These are phyloP conservation scores for Globisporangium radiosum DNA, from an alignment of 352 stramenopile species.

Conservation along the genomic window DNA sequence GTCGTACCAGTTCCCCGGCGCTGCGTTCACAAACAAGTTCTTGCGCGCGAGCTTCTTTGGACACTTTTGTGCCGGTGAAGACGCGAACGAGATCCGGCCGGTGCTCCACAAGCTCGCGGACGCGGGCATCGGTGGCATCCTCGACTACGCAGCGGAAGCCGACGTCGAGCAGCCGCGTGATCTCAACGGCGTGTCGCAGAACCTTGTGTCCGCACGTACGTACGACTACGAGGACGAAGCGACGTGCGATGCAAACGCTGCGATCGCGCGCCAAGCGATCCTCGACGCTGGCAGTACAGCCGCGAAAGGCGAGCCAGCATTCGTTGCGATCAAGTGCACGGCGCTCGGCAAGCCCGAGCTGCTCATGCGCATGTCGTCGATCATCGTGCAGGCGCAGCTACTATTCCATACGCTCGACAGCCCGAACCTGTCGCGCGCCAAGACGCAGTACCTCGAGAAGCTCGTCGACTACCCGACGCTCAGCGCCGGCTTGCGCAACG, in stretches of 20 bases:
- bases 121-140: constrained; percentile 90
- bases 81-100: constrained; percentile 80
- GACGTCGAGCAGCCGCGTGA: constrained; percentile 81
- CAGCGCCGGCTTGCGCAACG: constrained; percentile 60
- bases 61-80: constrained; percentile 95
- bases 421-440: constrained; percentile 73
- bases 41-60: constrained; percentile 94
- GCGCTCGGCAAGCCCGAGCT: constrained; percentile 94
- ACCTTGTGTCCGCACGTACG: constrained; percentile 84
- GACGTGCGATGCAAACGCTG: constrained; percentile 89
- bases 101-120: constrained; percentile 68
- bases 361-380: constrained; percentile 91
- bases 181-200: constrained; percentile 73
- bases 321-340: constrained; percentile 97
- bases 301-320: constrained; percentile 62
- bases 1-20: constrained; percentile 79
- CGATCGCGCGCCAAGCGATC: constrained; percentile 81
- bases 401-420: constrained; percentile 91
- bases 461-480: constrained; percentile 79
- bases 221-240: constrained; percentile 95
- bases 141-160: constrained; percentile 96
- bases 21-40: constrained; percentile 81
- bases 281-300: constrained; percentile 51
- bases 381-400: constrained; percentile 89
- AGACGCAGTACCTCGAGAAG: constrained; percentile 70